phyloP scores from a whole-genome alignment of 179 eudicot species.

The Camellia oleifera region DNA sequence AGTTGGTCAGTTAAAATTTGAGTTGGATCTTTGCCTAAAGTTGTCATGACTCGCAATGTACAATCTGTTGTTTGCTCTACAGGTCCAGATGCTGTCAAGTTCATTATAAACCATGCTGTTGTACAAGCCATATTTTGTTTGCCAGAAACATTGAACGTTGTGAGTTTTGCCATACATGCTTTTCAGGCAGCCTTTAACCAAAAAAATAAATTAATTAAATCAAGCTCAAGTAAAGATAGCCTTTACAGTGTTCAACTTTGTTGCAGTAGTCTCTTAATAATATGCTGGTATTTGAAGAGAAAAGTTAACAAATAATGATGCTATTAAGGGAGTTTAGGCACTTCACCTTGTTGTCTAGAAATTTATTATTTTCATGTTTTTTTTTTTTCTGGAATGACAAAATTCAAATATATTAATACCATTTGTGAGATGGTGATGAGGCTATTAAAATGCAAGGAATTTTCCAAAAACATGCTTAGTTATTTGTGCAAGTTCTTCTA shows the following conservation, averaged over 20 bases:
- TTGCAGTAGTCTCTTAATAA: background rate
- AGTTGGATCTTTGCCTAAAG: constrained; percentile 4
- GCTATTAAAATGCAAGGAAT: background rate
- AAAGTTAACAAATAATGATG: background rate
- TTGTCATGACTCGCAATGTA: background rate
- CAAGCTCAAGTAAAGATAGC: constrained; percentile 1
- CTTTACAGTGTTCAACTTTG: background rate
- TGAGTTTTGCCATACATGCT: constrained; percentile 23
- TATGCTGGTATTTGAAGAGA: background rate
- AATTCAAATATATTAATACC: background rate
- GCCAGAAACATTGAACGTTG: constrained; percentile 38
- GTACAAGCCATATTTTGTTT: constrained; percentile 50
- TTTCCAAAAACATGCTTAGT: background rate
- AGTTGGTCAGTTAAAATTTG: background rate
- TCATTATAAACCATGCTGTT: constrained; percentile 45
- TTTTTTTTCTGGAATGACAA: background rate
- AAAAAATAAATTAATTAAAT: background rate
- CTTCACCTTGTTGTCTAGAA: background rate
- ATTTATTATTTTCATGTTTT: background rate
- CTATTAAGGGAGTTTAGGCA: background rate
- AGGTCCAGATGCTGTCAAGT: constrained; percentile 64
- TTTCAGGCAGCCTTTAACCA: background rate
- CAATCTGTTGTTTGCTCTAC: constrained; percentile 16
- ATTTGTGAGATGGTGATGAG: background rate
- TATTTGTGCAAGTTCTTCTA: background rate